Percentiles rank a stretch among this genome's conserved stretches.
Conservation (phyloP, 1,284 basidiomycete genomes). For the Fomitopsis pinicola region DNA sequence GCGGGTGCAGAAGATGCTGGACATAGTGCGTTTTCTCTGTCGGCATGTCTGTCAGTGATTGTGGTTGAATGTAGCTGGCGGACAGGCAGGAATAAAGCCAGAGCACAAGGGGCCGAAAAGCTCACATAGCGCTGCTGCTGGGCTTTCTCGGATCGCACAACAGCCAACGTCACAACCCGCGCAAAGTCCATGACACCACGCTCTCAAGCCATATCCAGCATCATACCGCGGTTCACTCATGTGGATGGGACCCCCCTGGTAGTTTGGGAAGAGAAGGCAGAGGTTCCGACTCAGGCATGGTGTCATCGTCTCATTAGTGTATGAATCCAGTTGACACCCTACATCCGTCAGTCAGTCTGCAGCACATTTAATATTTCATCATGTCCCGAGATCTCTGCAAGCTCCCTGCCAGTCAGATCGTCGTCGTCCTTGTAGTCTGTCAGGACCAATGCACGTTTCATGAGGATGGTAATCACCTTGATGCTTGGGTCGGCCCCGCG, state of each 20-base stretch:
- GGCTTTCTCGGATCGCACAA: background rate
- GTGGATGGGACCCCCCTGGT: background rate
- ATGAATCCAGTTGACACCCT: background rate
- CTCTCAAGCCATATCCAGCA: background rate
- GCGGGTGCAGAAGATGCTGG: slow-evolving; percentile 74
- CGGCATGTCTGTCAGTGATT: background rate
- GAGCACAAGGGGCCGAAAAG: background rate
- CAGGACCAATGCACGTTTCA: background rate
- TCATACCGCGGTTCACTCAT: background rate
- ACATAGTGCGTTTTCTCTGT: slow-evolving; percentile 58
- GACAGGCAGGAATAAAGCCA: slow-evolving; percentile 2
- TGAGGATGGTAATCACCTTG: slow-evolving; percentile 41
- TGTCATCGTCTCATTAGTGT: background rate
- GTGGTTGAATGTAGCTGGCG: slow-evolving; percentile 33
- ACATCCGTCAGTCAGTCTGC: background rate
- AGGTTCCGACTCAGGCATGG: background rate
- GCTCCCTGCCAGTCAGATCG: slow-evolving; percentile 57
- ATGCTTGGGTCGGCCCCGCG: slow-evolving; percentile 60
- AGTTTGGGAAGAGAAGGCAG: background rate
- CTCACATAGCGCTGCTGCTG: slow-evolving; percentile 2
- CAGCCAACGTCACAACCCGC: background rate
- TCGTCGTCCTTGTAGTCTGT: slow-evolving; percentile 58
- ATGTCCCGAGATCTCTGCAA: slow-evolving; percentile 67
- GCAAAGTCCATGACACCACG: background rate
- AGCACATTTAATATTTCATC: slow-evolving; percentile 54